Evolutionary conservation across 108 stramenopile species (phyloP).

Genomic region (Cyclotella kingstonii): DNA sequence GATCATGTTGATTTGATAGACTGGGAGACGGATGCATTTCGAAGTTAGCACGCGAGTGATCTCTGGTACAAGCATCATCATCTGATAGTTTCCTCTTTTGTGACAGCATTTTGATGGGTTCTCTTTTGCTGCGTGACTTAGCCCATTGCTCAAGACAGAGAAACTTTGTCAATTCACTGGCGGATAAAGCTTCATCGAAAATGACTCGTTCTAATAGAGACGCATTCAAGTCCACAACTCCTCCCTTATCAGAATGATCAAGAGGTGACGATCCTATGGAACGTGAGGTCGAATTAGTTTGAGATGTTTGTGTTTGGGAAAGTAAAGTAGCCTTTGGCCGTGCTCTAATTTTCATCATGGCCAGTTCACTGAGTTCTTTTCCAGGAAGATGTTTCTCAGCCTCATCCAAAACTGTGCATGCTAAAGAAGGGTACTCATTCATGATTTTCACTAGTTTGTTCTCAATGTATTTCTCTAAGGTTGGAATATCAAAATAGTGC

Average conservation of each 20-base stretch:
- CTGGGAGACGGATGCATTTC: too few species aligned
- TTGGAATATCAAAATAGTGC: constrained; percentile 42
- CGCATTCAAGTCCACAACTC: constrained; percentile 28
- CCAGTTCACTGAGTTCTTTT: constrained; percentile 22
- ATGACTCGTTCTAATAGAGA: constrained; percentile 39
- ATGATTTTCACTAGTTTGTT: constrained; percentile 23
- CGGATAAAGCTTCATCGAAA: constrained; percentile 32
- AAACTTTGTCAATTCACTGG: constrained; percentile 42
- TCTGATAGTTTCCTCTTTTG: constrained; percentile 14
- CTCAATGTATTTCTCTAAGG: constrained; percentile 26
- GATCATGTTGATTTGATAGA: too few species aligned
- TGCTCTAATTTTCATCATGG: constrained; percentile 32
- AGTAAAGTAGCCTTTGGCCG: constrained; percentile 35
- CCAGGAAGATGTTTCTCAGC: constrained; percentile 27
- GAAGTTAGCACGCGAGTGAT: too few species aligned
- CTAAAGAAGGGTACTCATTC: constrained; percentile 29
- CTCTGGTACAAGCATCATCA: neutral
- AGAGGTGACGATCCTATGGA: too few species aligned
- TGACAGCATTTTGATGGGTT: constrained; percentile 8
- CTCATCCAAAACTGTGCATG: constrained; percentile 45
- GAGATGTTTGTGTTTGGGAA: neutral
- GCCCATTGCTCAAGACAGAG: constrained; percentile 32
- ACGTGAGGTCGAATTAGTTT: too few species aligned
- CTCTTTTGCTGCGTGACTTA: constrained; percentile 18
- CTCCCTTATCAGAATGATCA: constrained; percentile 8